Evolutionary conservation across 805 yeast genomes (phyloP).

Genomic region (Candida silvicultrix): DNA sequence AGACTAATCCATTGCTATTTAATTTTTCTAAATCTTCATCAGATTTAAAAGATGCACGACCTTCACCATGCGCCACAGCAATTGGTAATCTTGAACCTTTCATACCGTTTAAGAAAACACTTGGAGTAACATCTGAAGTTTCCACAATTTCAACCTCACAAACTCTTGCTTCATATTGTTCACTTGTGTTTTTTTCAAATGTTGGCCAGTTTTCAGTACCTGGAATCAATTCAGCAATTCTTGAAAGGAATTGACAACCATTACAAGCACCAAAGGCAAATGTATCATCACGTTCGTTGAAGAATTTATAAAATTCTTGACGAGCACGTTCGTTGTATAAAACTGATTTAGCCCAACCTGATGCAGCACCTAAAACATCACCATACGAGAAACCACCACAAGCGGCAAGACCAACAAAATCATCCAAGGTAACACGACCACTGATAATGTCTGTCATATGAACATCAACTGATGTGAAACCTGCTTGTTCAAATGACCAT

Average conservation of each 20-base stretch:
- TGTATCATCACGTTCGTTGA: slow-evolving; percentile 82
- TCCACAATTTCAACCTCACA: slow-evolving; percentile 77
- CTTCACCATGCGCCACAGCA: slow-evolving; percentile 99
- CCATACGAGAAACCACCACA: slow-evolving; percentile 99
- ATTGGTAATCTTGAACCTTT: slow-evolving; percentile 90
- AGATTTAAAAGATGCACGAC: slow-evolving; percentile 68
- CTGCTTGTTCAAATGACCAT: slow-evolving; percentile 91
- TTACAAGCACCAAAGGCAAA: slow-evolving; percentile 98
- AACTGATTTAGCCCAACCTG: slow-evolving; percentile 98
- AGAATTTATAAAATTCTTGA: slow-evolving; percentile 70
- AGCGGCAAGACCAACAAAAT: slow-evolving; percentile 91
- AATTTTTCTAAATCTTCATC: slow-evolving; percentile 42
- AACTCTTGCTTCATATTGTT: slow-evolving; percentile 95
- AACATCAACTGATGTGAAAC: slow-evolving; percentile 89
- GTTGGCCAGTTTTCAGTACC: slow-evolving; percentile 96
- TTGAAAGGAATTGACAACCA: slow-evolving; percentile 94
- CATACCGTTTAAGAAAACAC: slow-evolving; percentile 84
- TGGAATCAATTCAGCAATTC: slow-evolving; percentile 81
- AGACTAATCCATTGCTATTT: slow-evolving; percentile 46
- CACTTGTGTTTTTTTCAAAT: slow-evolving; percentile 84
- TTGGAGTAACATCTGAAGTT: slow-evolving; percentile 37
- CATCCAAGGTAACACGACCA: slow-evolving; percentile 66
- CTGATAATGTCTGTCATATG: slow-evolving; percentile 90
- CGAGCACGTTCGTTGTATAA: slow-evolving; percentile 75
- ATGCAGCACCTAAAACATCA: slow-evolving; percentile 97